These are phyloP conservation scores for Lavandula angustifolia DNA, from an alignment of 257 asterid genomes.

Conservation along the genomic window DNA sequence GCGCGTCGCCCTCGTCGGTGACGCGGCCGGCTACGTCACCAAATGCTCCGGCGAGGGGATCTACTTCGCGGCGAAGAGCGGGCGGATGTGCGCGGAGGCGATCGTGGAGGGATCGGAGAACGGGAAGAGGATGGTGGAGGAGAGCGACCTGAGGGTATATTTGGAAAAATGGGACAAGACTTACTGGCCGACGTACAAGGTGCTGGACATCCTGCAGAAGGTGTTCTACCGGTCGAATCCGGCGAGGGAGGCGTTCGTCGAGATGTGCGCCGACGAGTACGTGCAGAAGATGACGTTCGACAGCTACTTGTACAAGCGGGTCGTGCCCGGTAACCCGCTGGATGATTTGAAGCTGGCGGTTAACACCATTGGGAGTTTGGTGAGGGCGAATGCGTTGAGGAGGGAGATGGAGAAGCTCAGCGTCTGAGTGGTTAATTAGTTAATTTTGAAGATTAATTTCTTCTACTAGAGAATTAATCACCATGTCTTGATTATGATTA, in stretches of 20 bases:
- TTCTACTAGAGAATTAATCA: too few species aligned
- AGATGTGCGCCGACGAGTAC: slow-evolving; percentile 88
- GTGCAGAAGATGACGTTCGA: slow-evolving; percentile 97
- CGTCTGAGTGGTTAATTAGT: slow-evolving; percentile 38
- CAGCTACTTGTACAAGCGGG: slow-evolving; percentile 82
- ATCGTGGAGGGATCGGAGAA: slow-evolving; percentile 81
- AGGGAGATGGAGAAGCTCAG: slow-evolving; percentile 81
- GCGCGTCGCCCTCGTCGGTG: slow-evolving; percentile 79
- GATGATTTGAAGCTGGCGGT: slow-evolving; percentile 88
- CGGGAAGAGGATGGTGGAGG: slow-evolving; percentile 80
- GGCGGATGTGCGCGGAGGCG: slow-evolving; percentile 95
- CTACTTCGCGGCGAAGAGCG: slow-evolving; percentile 88
- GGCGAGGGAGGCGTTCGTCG: slow-evolving; percentile 88
- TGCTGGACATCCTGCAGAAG: slow-evolving; percentile 79
- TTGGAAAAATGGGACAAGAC: slow-evolving; percentile 90
- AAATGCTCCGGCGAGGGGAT: slow-evolving; percentile 95
- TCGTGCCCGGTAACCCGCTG: slow-evolving; percentile 86
- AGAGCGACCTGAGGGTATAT: slow-evolving; percentile 75
- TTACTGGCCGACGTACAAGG: slow-evolving; percentile 90
- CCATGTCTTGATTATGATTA: too few species aligned
- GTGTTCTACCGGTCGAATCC: slow-evolving; percentile 89
- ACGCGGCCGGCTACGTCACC: slow-evolving; percentile 90
- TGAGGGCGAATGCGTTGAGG: slow-evolving; percentile 85
- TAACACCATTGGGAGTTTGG: slow-evolving; percentile 81
- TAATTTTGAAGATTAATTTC: too few species aligned